A percentile compares a stretch with the other conserved stretches of the same genome.
These are phyloP conservation scores for Pseudozyma sp. DNA, from an alignment of 1,284 basidiomycete genomes.

Conservation along the genomic window DNA sequence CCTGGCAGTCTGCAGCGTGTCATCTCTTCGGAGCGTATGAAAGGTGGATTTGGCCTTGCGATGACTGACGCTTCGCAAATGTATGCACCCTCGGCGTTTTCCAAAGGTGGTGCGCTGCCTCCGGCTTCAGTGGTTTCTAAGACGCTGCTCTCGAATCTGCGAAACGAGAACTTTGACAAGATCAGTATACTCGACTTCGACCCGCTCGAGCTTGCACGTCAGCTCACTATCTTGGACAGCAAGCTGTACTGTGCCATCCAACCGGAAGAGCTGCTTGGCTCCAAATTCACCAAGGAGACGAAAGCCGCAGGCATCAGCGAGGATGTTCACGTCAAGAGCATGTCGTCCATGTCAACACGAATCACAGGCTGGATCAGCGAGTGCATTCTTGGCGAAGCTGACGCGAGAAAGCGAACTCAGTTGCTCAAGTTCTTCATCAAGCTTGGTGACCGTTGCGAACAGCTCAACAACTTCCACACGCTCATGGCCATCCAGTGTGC, in stretches of 20 bases:
- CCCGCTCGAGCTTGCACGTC: constrained; percentile 74
- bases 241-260: constrained; percentile 68
- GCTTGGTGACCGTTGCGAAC: constrained; percentile 69
- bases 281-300: constrained; percentile 64
- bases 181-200: constrained; percentile 88
- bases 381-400: constrained; percentile 70
- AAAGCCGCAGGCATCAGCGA: constrained; percentile 34
- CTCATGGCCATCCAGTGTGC: constrained; percentile 71
- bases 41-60: constrained; percentile 27
- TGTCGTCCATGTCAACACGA: constrained; percentile 70
- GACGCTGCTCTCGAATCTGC: constrained; percentile 74
- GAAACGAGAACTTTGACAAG: constrained; percentile 70
- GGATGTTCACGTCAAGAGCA: constrained; percentile 67
- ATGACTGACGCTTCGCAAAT: constrained; percentile 55
- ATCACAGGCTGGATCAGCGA: constrained; percentile 72
- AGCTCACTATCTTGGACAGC: constrained; percentile 71
- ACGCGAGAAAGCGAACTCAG: constrained; percentile 68
- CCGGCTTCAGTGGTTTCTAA: constrained; percentile 83
- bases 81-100: constrained; percentile 53
- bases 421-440: constrained; percentile 71
- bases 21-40: constrained; percentile 66
- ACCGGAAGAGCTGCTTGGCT: constrained; percentile 70
- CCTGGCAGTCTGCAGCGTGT: constrained; percentile 62
- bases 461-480: constrained; percentile 70
- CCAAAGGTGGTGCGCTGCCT: constrained; percentile 56